Base-by-base conservation (phyloP, 768 basidiomycete genomes). In the Tulasnella sp. region DNA sequence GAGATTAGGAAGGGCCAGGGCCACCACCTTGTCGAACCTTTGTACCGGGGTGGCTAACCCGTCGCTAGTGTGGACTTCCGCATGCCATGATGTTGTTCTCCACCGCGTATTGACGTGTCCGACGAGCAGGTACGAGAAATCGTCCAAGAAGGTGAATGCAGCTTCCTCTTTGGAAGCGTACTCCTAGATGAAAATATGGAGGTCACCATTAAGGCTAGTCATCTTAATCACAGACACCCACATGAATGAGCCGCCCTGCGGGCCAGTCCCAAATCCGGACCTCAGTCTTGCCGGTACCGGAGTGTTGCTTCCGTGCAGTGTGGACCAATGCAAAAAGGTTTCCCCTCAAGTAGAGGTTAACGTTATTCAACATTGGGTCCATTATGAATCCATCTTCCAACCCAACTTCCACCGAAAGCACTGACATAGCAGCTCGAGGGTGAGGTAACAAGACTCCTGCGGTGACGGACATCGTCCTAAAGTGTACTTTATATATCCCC, bases 191-290 rank as follows among this genome's bases (percentile, higher is more conserved):
- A 0, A 3, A 73, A 52, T 4, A 19, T 22, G 38, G 34, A 72
- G 15, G 37, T 42, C 19, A 36, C 8, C 19, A 6, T 36, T 36
- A 9, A n/a, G 72, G 49, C 34, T 52, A 14, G 11, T n/a, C 2
- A 14, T 25, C 69, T 11, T 34, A 36, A 19, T 36, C 42, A 22
- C 14, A 25, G 22, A 17, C 31, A 74, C 73, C 17, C 17, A 74
- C 73, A 58, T 34, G 54, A 14, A 74, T 37, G 52, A 67, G 73
- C 15, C 31, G 17, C 52, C 73, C 73, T 34, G 73, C n/a, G 45
- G 34, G 25, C 73, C 73, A 74, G 25, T 74, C 73, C 73, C 73
- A 74, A 19, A 74, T 74, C 49, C 58, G 36, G 39, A 74, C 29
- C 29, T 58, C 34, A 29, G 73, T 74, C 22, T 58, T 38, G 52